A percentile compares a stretch with the other conserved stretches of the same genome.
Evolutionary conservation across 139 green algal species (phyloP).

Genomic region (Mesotaenium endlicherianum): DNA sequence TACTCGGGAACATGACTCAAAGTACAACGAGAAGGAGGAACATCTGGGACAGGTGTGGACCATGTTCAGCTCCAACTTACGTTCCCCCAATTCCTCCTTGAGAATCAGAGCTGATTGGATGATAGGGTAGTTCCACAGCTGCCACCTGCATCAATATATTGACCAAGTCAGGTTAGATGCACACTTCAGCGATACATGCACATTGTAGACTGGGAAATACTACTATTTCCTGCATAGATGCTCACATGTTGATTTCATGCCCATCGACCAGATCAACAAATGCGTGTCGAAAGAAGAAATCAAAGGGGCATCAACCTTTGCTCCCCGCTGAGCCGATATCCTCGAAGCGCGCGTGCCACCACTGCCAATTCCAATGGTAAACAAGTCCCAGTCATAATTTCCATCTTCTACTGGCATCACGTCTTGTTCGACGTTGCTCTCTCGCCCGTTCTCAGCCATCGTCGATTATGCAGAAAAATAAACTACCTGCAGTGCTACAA

Average conservation of each 20-base stretch:
- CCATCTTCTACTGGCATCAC: slow-evolving; percentile 6
- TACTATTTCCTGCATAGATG: no score
- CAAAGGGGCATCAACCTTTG: slow-evolving; percentile 69
- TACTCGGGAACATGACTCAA: no score
- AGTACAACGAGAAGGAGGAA: neutral
- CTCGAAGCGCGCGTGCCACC: slow-evolving; percentile 80
- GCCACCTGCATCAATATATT: slow-evolving; percentile 53
- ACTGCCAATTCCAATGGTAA: slow-evolving; percentile 87
- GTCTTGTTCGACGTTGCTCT: no score
- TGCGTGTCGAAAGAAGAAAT: no score
- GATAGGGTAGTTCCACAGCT: slow-evolving; percentile 86
- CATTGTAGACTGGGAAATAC: no score
- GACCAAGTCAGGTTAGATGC: neutral
- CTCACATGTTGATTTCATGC: no score
- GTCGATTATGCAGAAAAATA: no score
- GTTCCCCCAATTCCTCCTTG: slow-evolving; percentile 88
- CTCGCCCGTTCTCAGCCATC: no score
- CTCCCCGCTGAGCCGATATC: slow-evolving; percentile 57
- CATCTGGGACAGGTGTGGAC: no score
- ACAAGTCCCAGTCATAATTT: slow-evolving; percentile 77
- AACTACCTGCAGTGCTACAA: no score
- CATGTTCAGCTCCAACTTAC: no score
- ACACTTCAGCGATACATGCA: neutral
- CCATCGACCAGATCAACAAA: no score
- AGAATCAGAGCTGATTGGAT: slow-evolving; percentile 71